These are phyloP conservation scores for Wickerhamomyces ciferrii DNA, from an alignment of 805 yeast genomes.

Conservation along the genomic window DNA sequence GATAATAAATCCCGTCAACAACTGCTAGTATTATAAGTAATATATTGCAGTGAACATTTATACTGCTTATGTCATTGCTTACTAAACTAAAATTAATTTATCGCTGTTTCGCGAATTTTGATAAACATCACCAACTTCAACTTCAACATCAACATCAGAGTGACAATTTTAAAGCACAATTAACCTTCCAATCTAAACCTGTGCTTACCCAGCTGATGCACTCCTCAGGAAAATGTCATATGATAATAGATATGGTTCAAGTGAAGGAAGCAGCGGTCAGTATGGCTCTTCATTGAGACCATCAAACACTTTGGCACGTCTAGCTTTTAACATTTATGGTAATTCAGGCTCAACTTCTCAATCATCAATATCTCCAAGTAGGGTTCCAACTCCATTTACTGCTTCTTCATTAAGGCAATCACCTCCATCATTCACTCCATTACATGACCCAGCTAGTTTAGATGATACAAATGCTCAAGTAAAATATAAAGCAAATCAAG, in stretches of 20 bases:
- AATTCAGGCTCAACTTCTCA: slow-evolving; percentile 17
- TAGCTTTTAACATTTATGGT: slow-evolving; percentile 59
- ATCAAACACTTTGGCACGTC: slow-evolving; percentile 36
- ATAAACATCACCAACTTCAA: too few species aligned
- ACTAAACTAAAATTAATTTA: too few species aligned
- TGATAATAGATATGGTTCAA: slow-evolving; percentile 6
- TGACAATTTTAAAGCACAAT: too few species aligned
- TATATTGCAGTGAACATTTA: too few species aligned
- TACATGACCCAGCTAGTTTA: slow-evolving; percentile 14
- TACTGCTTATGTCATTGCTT: too few species aligned
- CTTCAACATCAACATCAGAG: too few species aligned
- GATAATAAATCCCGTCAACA: too few species aligned
- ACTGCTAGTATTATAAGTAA: too few species aligned
- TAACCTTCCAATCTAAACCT: too few species aligned
- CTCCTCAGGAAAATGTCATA: background rate
- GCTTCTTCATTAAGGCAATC: slow-evolving; percentile 9
- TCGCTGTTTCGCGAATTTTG: too few species aligned
- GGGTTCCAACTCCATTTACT: slow-evolving; percentile 3
- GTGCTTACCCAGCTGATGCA: too few species aligned
- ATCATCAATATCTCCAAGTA: slow-evolving; percentile 12
- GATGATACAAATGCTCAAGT: slow-evolving; percentile 15
- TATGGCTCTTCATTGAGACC: slow-evolving; percentile 14
- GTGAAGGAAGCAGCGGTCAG: slow-evolving; percentile 6
- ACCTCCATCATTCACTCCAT: slow-evolving; percentile 7
- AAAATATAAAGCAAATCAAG: slow-evolving; percentile 26